phyloP scores from a whole-genome alignment of 169 alveolate genomes.

The Eimeria necatrix region DNA sequence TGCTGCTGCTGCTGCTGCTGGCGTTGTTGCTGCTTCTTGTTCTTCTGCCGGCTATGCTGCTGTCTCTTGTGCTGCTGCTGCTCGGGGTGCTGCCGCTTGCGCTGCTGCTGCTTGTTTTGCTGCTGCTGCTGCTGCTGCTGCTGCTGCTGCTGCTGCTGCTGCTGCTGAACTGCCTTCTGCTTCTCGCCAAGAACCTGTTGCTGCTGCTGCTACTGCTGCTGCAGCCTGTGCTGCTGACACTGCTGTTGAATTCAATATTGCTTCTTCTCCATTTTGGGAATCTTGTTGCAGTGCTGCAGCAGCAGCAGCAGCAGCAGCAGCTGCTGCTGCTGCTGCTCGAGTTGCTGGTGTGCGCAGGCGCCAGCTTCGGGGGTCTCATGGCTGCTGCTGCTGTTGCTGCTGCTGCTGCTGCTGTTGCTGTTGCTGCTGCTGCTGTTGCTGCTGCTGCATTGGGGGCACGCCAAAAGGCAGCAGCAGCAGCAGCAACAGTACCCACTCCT shows the following conservation, averaged over 20 bases:
- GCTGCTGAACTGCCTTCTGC: not conserved
- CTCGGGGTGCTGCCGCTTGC: no score
- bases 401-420: constrained; percentile 32
- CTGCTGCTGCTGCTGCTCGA: not conserved
- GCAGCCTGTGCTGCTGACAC: no score
- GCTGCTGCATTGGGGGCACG: not conserved
- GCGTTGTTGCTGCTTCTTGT: no score
- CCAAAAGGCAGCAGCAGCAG: not conserved
- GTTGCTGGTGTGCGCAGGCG: not conserved
- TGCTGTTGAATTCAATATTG: not conserved
- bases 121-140: constrained; percentile 9
- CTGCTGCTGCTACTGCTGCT: no score
- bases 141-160: not conserved
- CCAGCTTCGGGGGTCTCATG: no score
- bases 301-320: constrained; percentile 4
- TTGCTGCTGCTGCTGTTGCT: constrained; percentile 31
- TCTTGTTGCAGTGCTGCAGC: not conserved
- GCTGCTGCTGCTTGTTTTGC: no score
- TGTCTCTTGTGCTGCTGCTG: no score
- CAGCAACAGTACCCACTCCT: not conserved
- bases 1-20: constrained; percentile 7
- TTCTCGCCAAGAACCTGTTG: no score
- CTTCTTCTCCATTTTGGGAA: not conserved
- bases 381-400: constrained; percentile 43
- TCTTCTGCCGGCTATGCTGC: no score